Percentiles rank a stretch among this genome's conserved stretches.
Evolutionary conservation across 495 filamentous ascomycete species (phyloP).

Genomic region (Rostrohypoxylon terebratum): DNA sequence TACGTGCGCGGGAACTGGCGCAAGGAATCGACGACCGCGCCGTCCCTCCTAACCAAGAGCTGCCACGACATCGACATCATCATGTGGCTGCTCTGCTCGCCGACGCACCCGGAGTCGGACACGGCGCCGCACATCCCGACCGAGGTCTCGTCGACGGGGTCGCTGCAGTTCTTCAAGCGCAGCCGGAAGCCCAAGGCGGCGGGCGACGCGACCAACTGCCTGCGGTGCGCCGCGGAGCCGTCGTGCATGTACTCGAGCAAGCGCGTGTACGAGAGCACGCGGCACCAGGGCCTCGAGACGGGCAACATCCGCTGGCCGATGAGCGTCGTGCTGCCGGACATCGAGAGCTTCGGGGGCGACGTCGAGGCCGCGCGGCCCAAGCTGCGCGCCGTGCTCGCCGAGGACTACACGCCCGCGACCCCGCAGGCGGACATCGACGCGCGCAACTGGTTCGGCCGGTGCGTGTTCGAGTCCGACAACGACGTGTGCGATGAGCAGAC

Average conservation of each 20-base stretch:
- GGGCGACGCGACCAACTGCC: constrained; percentile 85
- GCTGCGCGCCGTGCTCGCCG: constrained; percentile 65
- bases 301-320: constrained; percentile 83
- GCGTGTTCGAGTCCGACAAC: constrained; percentile 93
- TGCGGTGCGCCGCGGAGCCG: constrained; percentile 75
- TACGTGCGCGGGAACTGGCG: constrained; percentile 98
- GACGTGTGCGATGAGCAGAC: constrained; percentile 91
- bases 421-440: constrained; percentile 67
- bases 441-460: constrained; percentile 89
- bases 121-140: constrained; percentile 76
- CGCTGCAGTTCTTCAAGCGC: constrained; percentile 76
- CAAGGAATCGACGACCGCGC: constrained; percentile 75
- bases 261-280: constrained; percentile 75
- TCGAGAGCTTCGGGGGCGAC: constrained; percentile 74
- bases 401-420: constrained; percentile 72
- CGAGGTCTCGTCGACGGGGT: constrained; percentile 76
- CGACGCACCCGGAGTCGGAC: constrained; percentile 51
- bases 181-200: constrained; percentile 79
- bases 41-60: constrained; percentile 89
- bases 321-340: constrained; percentile 88
- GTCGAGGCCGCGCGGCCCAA: constrained; percentile 53
- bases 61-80: constrained; percentile 95
- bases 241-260: constrained; percentile 86
- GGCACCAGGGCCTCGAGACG: constrained; percentile 58
- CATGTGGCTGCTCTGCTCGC: constrained; percentile 85